phyloP scores from a whole-genome alignment of 768 basidiomycete genomes.

The Lactifluus subvellereus region DNA sequence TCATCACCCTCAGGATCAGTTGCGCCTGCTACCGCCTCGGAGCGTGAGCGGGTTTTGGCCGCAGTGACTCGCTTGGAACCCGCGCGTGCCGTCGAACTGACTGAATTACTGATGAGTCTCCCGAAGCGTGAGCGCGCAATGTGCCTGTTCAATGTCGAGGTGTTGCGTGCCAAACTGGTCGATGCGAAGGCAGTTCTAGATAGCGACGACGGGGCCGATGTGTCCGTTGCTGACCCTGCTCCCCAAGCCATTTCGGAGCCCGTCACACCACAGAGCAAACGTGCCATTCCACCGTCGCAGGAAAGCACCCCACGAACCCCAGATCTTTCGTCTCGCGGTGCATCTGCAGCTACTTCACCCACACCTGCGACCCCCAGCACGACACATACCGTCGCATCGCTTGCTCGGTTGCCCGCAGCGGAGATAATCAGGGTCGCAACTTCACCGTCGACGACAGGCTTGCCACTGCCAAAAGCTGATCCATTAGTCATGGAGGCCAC shows the following conservation, averaged over 20 bases:
- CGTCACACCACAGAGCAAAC: slow-evolving; percentile 58
- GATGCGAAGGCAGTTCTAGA: slow-evolving; percentile 83
- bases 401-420: slow-evolving; percentile 67
- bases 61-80: slow-evolving; percentile 64
- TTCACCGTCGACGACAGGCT: slow-evolving; percentile 39
- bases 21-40: slow-evolving; percentile 48
- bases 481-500: slow-evolving; percentile 38
- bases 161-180: slow-evolving; percentile 67
- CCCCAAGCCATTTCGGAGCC: slow-evolving; percentile 30
- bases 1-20: slow-evolving; percentile 66
- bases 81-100: slow-evolving; percentile 54
- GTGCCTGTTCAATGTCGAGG: slow-evolving; percentile 84
- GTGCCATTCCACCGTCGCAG: slow-evolving; percentile 31
- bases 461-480: slow-evolving; percentile 26
- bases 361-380: slow-evolving; percentile 55
- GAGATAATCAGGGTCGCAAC: slow-evolving; percentile 68
- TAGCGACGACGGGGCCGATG: slow-evolving; percentile 54
- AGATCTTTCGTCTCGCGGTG: slow-evolving; percentile 66
- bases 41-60: slow-evolving; percentile 65
- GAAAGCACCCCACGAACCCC: slow-evolving; percentile 66
- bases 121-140: slow-evolving; percentile 85
- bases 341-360: slow-evolving; percentile 67
- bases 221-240: slow-evolving; percentile 32
- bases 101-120: slow-evolving; percentile 77
- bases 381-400: slow-evolving; percentile 58